Base-by-base conservation (phyloP, 2,329 filamentous ascomycete species). In the Trichoderma sp. region DNA sequence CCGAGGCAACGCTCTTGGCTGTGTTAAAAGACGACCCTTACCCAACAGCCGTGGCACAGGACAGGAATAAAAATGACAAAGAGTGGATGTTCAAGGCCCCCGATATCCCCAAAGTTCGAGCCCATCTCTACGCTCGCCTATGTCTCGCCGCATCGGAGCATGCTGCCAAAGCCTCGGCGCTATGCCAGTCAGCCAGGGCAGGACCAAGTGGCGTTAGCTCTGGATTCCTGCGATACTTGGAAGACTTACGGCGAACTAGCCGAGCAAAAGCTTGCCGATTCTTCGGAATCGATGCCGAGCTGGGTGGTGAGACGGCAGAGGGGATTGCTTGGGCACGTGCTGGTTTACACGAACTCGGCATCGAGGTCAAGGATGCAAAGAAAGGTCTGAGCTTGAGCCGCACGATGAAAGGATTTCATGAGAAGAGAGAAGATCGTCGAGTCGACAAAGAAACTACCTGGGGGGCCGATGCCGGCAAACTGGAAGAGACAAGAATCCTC, bases 1-100 rank as follows among this genome's bases (percentile, higher is more conserved):
- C 95, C 2, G 95, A 98, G 82, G 95, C 95, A 0, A 98, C 95
- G 0, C 86, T 98, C 1, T 88, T 98, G 1, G 94, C 94, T 0
- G 94, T 98, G 1, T 81, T 97, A 64, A 98, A 98, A 77, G 95
- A 98, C 79, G 96, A 99, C 78, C 94, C 95, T 0, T 98, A 98
- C 78, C 92, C 95, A 1, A 90, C 92, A 2, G 88, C 91, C 7
- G 91, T 97, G 3, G 90, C 94, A 1, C 93, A 97, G 77, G 89
- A 91, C 71, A 88, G 95, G 62, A 97, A 97, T 78, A 89, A 91
- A 68, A 90, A 91, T 75, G 94, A 95, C 80, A 94, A 89, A 73
- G 95, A 98, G 75, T 99, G 95, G 95, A 98, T 98, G 94, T 97
- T 96, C 81, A 93, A 92, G 77, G 89, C 94, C 0, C 94, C 95